phyloP scores from a whole-genome alignment of 2,329 filamentous ascomycete genomes.

The Penicillium sp. region DNA sequence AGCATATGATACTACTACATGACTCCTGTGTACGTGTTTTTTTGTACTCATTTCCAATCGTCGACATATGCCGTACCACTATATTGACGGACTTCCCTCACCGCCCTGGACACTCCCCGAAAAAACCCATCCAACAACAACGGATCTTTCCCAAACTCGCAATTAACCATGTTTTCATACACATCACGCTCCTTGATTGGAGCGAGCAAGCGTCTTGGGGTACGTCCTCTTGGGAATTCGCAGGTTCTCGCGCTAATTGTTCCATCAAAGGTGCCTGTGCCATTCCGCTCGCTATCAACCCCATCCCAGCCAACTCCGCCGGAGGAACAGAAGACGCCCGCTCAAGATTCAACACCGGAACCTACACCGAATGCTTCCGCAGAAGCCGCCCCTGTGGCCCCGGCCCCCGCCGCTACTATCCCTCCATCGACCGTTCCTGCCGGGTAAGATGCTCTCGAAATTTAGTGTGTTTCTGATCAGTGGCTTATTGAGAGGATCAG shows the following conservation, averaged over 20 bases:
- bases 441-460: slow-evolving; percentile 12
- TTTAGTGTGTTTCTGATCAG: not conserved
- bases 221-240: slow-evolving; percentile 7
- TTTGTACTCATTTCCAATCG: no score
- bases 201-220: slow-evolving; percentile 22
- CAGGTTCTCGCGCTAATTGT: not conserved
- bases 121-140: slow-evolving; percentile 24
- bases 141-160: slow-evolving; percentile 5
- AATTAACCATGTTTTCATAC: slow-evolving; percentile 26
- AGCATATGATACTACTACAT: no score
- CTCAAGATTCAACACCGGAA: slow-evolving; percentile 2
- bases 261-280: slow-evolving; percentile 14
- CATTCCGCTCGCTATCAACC: slow-evolving; percentile 23
- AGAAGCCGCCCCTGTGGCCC: not conserved
- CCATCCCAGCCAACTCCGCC: slow-evolving; percentile 18
- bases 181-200: slow-evolving; percentile 23
- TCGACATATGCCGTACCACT: no score
- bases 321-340: slow-evolving; percentile 12
- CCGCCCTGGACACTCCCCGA: slow-evolving; percentile 10
- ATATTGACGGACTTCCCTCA: not conserved
- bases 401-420: not conserved
- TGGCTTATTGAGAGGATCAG: slow-evolving; percentile 15
- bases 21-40: no score
- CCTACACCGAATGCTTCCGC: not conserved
- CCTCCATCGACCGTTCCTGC: slow-evolving; percentile 3